A percentile compares a stretch with the other conserved stretches of the same genome.
These are phyloP conservation scores for Scutellaria galericulata DNA, from an alignment of 257 asterid species.

Conservation along the genomic window DNA sequence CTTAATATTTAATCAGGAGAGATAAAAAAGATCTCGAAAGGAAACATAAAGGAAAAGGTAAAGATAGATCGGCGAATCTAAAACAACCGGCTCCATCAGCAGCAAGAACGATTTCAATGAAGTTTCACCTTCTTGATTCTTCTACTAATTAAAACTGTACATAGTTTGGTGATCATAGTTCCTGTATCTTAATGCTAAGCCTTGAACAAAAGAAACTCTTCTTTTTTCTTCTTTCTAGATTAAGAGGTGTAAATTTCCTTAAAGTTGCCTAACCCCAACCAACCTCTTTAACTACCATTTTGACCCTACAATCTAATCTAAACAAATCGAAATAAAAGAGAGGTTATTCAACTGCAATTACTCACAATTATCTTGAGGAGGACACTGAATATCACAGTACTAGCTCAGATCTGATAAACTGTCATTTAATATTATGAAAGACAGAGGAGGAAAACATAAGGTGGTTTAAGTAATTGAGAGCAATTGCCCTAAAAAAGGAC, in stretches of 20 bases:
- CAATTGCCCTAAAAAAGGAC: constrained; percentile 41
- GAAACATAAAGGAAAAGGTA: neutral
- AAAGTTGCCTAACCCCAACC: constrained; percentile 25
- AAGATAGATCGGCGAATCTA: neutral
- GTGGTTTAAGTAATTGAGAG: constrained; percentile 32
- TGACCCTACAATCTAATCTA: neutral
- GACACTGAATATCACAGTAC: constrained; percentile 23
- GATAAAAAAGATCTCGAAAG: neutral
- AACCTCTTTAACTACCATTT: constrained; percentile 26
- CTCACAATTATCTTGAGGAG: constrained; percentile 8
- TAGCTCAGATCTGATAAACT: neutral
- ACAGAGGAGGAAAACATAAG: constrained; percentile 16
- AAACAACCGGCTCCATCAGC: constrained; percentile 1
- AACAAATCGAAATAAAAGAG: neutral
- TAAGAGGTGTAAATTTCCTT: constrained; percentile 17
- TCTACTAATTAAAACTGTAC: constrained; percentile 21
- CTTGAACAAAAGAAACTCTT: constrained; percentile 1
- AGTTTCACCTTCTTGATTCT: neutral
- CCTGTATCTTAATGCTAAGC: constrained; percentile 13
- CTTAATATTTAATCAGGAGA: neutral
- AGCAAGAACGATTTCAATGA: neutral
- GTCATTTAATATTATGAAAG: neutral
- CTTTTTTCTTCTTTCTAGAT: neutral
- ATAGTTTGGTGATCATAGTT: constrained; percentile 3
- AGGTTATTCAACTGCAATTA: neutral